These are phyloP conservation scores for Blastobotrys ciferrii DNA, from an alignment of 1,139 yeast genomes.

Conservation along the genomic window DNA sequence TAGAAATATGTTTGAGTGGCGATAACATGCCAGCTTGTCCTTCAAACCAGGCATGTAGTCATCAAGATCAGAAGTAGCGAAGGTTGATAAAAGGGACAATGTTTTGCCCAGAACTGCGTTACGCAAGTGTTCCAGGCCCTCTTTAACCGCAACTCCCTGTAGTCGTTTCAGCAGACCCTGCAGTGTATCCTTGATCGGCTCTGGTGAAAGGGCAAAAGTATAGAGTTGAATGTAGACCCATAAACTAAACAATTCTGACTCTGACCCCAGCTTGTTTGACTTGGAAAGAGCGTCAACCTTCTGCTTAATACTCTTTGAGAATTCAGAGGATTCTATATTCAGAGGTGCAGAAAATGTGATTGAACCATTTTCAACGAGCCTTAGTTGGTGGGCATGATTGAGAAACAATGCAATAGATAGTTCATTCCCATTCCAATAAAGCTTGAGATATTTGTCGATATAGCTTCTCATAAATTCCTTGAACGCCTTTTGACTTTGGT, in stretches of 20 bases:
- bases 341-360: slow-evolving; percentile 9
- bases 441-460: slow-evolving; percentile 22
- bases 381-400: slow-evolving; percentile 16
- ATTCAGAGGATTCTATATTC: slow-evolving; percentile 10
- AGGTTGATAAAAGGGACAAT: slow-evolving; percentile 9
- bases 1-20: slow-evolving; percentile 18
- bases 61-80: background rate
- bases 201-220: slow-evolving; percentile 12
- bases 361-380: slow-evolving; percentile 8
- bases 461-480: slow-evolving; percentile 24
- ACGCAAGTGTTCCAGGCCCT: slow-evolving; percentile 6
- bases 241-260: slow-evolving; percentile 13
- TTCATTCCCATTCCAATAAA: slow-evolving; percentile 18
- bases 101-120: slow-evolving; percentile 23
- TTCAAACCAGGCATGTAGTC: slow-evolving; percentile 1
- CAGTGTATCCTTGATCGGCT: slow-evolving; percentile 3
- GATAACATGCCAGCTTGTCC: slow-evolving; percentile 3
- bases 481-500: slow-evolving; percentile 30
- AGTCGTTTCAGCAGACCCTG: background rate
- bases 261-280: background rate
- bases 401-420: slow-evolving; percentile 17
- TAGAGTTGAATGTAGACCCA: slow-evolving; percentile 24
- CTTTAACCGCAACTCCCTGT: background rate
- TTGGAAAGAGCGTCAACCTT: slow-evolving; percentile 7
- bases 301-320: slow-evolving; percentile 2